Evolutionary conservation across 225 moss, liverwort and hornwort genomes (phyloP).

Genomic region (Asterella californica): DNA sequence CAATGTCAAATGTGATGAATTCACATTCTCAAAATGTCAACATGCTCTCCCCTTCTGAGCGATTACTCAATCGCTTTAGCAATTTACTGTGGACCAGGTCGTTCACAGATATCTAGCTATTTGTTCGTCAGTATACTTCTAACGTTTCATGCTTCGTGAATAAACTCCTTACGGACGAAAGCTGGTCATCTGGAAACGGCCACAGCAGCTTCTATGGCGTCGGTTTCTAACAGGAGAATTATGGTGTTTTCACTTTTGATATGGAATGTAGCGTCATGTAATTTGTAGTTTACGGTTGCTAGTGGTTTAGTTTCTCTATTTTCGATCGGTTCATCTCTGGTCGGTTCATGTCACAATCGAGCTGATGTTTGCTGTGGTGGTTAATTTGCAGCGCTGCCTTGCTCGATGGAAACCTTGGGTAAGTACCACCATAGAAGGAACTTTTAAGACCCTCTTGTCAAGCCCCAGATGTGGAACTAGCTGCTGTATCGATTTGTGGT

Average conservation of each 20-base stretch:
- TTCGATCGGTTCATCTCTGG: background rate
- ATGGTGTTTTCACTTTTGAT: background rate
- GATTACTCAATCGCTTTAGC: too few relatives aligned
- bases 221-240: background rate
- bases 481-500: background rate
- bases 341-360: background rate
- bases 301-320: background rate
- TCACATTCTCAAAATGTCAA: background rate
- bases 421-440: background rate
- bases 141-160: background rate
- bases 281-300: background rate
- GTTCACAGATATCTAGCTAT: too few relatives aligned
- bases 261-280: background rate
- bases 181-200: background rate
- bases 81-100: background rate
- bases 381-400: conserved; percentile 29
- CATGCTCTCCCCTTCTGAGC: too few relatives aligned
- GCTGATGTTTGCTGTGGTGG: conserved; percentile 3
- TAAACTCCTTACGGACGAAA: too few relatives aligned
- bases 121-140: too few relatives aligned
- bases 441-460: background rate
- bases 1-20: background rate
- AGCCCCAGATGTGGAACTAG: background rate
- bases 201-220: background rate
- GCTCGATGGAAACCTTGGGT: conserved; percentile 44